These are phyloP conservation scores for Fusarium oxysporum DNA, from an alignment of 2,329 filamentous ascomycete species.

Conservation along the genomic window DNA sequence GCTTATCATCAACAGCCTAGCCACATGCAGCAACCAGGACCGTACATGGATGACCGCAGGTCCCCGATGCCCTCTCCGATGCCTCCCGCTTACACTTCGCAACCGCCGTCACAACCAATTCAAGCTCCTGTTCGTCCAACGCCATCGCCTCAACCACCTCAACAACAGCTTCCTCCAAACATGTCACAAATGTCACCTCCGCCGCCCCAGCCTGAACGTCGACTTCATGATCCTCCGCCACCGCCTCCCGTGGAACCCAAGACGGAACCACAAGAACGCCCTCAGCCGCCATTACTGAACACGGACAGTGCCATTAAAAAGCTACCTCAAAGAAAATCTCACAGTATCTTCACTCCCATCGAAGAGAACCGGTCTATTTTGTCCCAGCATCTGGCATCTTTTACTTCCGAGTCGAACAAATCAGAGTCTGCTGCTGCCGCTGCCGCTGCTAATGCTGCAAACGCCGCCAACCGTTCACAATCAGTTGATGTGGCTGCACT, in stretches of 20 bases:
- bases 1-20: constrained; percentile 36
- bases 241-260: constrained; percentile 64
- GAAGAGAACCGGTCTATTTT: constrained; percentile 91
- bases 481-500: constrained; percentile 73
- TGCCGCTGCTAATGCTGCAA: constrained; percentile 42
- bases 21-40: constrained; percentile 64
- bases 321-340: constrained; percentile 80
- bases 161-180: constrained; percentile 62
- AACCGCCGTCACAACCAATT: constrained; percentile 64
- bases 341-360: constrained; percentile 97
- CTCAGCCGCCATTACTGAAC: constrained; percentile 61
- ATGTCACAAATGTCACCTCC: constrained; percentile 64
- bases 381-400: constrained; percentile 81
- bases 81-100: constrained; percentile 72
- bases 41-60: constrained; percentile 75
- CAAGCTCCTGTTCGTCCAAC: constrained; percentile 62
- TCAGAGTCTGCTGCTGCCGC: constrained; percentile 50
- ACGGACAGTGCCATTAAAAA: constrained; percentile 67
- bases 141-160: constrained; percentile 68
- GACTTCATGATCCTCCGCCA: constrained; percentile 63
- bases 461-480: constrained; percentile 63
- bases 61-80: constrained; percentile 72
- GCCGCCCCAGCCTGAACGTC: constrained; percentile 60
- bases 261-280: constrained; percentile 60
- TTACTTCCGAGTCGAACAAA: constrained; percentile 65